A percentile compares a stretch with the other conserved stretches of the same genome.
These are phyloP conservation scores for Rhododendron henanense DNA, from an alignment of 148 eudicot genomes.

Conservation along the genomic window DNA sequence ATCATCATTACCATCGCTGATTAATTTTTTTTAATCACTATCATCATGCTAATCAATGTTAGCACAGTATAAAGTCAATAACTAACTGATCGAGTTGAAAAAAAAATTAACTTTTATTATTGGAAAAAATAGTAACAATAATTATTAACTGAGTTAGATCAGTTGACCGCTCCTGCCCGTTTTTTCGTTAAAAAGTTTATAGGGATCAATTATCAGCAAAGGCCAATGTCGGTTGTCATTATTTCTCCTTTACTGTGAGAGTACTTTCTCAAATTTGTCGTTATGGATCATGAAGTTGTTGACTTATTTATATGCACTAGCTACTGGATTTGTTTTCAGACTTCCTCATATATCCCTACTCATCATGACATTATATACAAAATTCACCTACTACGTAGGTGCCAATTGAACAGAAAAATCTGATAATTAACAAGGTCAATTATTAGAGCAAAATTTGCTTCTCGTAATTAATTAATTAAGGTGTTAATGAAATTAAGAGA, in stretches of 20 bases:
- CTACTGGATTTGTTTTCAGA: too few species aligned
- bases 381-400: not conserved
- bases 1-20: not conserved
- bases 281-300: not conserved
- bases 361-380: not conserved
- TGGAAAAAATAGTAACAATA: too few species aligned
- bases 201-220: not conserved
- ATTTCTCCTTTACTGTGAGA: not conserved
- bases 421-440: not conserved
- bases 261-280: not conserved
- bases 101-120: not conserved
- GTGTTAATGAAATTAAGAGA: not conserved
- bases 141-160: not conserved
- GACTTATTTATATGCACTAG: too few species aligned
- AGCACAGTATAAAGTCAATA: not conserved
- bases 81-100: not conserved
- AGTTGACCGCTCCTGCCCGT: not conserved
- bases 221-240: not conserved
- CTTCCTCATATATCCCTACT: not conserved
- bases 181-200: not conserved
- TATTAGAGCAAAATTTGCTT: not conserved
- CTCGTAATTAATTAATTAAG: not conserved
- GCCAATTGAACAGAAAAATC: not conserved
- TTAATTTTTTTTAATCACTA: not conserved
- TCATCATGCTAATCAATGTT: not conserved